Evolutionary conservation across 495 filamentous ascomycete genomes (phyloP), one percentile per base, ranked within the genome.

Genomic region (Chaetomium fimeti): DNA sequence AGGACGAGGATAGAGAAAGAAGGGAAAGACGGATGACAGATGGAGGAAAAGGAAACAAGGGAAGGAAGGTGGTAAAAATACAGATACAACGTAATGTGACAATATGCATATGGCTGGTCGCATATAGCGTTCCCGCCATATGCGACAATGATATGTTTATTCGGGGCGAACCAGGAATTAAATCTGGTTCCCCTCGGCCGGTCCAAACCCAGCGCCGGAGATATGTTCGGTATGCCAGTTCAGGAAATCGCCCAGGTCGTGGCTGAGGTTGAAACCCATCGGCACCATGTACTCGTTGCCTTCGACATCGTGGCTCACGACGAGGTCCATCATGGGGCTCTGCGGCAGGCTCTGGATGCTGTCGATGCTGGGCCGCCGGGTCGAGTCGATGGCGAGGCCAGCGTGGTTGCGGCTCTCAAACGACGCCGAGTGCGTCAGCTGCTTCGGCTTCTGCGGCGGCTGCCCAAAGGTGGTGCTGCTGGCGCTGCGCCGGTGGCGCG

Each of bases 231-330:
- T 71, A 65, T 82, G 77, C 81, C 80, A 85, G 40, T 71, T 75
- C 20, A 84, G 66, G 48, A 79, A 85, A 62, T 83, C 82, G 20
- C 77, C 79, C 42, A 84, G 57, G 68, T 85, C 82, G 63, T 83
- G 78, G 42, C 78, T 77, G 16, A 85, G 75, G 57, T 85, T 85
- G 67, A 79, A 85, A 8, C 82, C 81, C 81, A 84, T 84, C 0
- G 81, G 80, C 32, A 83, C 79, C 52, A 77, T 71, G 28, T 76
- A 62, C 63, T 80, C 78, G 60, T 78, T 74, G 7, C 78, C 79
- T 2, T 73, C 73, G 1, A 68, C 69, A 38, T 71, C 76, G 20
- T 68, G 70, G 40, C 71, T 75, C 13, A 81, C 75, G 15, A 74
- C 74, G 3, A 82, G 68, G 51, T 81, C 79, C 45, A 81, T 64